Base-by-base conservation (phyloP, 257 asterid genomes). In the Anisodus acutangulus region DNA sequence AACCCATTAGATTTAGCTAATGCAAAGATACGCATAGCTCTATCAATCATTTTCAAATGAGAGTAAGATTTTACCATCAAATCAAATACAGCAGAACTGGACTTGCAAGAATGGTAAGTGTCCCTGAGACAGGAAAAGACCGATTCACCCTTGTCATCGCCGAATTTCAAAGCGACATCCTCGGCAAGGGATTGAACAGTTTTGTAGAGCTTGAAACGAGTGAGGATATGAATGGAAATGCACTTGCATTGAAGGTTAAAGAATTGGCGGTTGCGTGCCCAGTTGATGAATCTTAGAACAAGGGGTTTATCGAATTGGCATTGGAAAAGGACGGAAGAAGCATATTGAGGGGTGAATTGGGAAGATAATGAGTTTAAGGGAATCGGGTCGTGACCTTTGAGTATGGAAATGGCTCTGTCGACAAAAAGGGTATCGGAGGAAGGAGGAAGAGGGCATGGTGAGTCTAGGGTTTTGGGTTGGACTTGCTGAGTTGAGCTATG, bases 81-180 rank as follows among this genome's bases (percentile, higher is more conserved):
- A 84, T 95, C 98, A 67, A 95, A 88, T 55, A 94, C 97, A 13
- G 95, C 94, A 45, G 98, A 95, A 92, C 94, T 95, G 13, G 97
- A 95, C 82, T 84, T 85, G 90, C 97, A 92, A 5, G 86, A 83
- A 85, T 89, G 92, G 88, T 94, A 95, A 41, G 97, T 88, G 51
- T 93, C 91, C 67, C 82, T 88, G 12, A 95, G 94, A 85, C 90
- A 87, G 1, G 86, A 85, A 84, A 94, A 94, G 6, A 93, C 92
- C 26, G 13, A 78, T 81, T 89, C 90, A 41, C 90, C 95, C 17
- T 81, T 78, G 11, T 82, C 87, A 10, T 89, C 88, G 15, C 41
- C 80, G 22, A 91, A 85, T 22, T 39, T 7, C 2, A 88, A 49
- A 49, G 94, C 91, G 37, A 87, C 84, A 43, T 92, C 93, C 84